Conservation (phyloP, 2,329 filamentous ascomycete genomes). For the Penicillium sp. region DNA sequence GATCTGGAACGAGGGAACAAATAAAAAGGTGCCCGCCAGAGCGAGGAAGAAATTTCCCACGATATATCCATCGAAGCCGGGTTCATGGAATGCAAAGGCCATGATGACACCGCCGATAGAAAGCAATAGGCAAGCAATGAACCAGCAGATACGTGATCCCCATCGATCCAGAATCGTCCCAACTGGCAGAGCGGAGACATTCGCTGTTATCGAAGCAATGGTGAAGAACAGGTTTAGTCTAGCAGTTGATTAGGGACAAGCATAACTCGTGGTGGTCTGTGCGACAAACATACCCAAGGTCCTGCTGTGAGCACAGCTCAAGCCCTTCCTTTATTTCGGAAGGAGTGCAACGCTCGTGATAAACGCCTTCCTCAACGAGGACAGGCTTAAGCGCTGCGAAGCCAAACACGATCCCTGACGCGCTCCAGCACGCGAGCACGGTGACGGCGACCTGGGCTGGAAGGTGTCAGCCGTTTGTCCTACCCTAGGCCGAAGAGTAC, state of each 20-base stretch:
- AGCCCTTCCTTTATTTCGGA: slow-evolving; percentile 52
- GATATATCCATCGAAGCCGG: slow-evolving; percentile 70
- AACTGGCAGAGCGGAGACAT: slow-evolving; percentile 80
- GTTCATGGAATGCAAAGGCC: slow-evolving; percentile 63
- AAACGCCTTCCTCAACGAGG: slow-evolving; percentile 70
- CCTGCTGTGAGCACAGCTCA: slow-evolving; percentile 59
- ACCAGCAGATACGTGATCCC: slow-evolving; percentile 74
- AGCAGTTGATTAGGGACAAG: slow-evolving; percentile 10
- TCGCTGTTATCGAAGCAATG: slow-evolving; percentile 81
- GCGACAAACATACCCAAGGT: slow-evolving; percentile 45
- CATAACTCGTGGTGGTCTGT: background rate
- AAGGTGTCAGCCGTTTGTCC: slow-evolving; percentile 6
- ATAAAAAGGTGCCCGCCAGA: slow-evolving; percentile 75
- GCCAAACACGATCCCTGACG: slow-evolving; percentile 78
- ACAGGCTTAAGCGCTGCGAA: slow-evolving; percentile 84
- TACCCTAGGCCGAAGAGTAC: background rate
- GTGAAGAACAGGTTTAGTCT: slow-evolving; percentile 90
- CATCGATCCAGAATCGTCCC: slow-evolving; percentile 80
- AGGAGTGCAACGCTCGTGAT: slow-evolving; percentile 62
- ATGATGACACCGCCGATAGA: slow-evolving; percentile 68
- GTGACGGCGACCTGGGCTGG: slow-evolving; percentile 62
- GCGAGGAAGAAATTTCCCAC: slow-evolving; percentile 72
- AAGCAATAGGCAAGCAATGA: slow-evolving; percentile 67
- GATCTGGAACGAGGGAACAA: slow-evolving; percentile 78
- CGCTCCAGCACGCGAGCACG: slow-evolving; percentile 71